A percentile compares a stretch with the other conserved stretches of the same genome.
Evolutionary conservation across 192 early-diverging fungal species (phyloP).

Genomic region (Gigaspora rosea): DNA sequence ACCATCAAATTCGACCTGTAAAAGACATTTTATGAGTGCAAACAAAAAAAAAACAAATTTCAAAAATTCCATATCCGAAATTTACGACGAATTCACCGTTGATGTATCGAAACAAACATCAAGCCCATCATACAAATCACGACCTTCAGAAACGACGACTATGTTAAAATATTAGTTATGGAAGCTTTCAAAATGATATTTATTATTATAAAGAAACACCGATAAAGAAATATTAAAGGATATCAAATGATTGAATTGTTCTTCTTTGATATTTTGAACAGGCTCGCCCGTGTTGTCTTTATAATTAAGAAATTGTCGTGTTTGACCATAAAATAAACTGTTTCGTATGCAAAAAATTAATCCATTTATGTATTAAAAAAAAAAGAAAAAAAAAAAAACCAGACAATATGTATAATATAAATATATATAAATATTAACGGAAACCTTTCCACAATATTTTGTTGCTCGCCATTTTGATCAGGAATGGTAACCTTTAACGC

Average conservation of each 20-base stretch:
- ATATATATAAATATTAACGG: not conserved
- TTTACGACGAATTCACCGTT: constrained; percentile 19
- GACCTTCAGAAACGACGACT: constrained; percentile 49
- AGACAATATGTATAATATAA: not conserved
- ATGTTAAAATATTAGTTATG: constrained; percentile 29
- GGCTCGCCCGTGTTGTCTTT: constrained; percentile 40
- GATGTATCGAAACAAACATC: constrained; percentile 61
- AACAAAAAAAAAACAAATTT: not conserved
- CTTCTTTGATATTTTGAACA: constrained; percentile 42
- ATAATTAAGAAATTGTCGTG: constrained; percentile 44
- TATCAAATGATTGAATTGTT: constrained; percentile 45
- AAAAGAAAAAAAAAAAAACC: not conserved
- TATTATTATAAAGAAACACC: not conserved
- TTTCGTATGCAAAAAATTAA: not conserved
- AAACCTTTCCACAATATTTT: constrained; percentile 39
- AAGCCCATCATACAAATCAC: constrained; percentile 55
- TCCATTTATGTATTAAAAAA: not conserved
- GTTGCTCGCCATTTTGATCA: constrained; percentile 14
- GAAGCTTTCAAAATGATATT: not conserved
- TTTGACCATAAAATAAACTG: constrained; percentile 56
- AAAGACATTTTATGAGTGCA: too few species aligned
- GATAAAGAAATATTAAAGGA: constrained; percentile 5
- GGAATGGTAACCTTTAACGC: constrained; percentile 52
- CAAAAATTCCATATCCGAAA: not conserved
- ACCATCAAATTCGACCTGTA: constrained; percentile 37